Evolutionary conservation across 768 basidiomycete species (phyloP).

Genomic region (Auricularia sp.): DNA sequence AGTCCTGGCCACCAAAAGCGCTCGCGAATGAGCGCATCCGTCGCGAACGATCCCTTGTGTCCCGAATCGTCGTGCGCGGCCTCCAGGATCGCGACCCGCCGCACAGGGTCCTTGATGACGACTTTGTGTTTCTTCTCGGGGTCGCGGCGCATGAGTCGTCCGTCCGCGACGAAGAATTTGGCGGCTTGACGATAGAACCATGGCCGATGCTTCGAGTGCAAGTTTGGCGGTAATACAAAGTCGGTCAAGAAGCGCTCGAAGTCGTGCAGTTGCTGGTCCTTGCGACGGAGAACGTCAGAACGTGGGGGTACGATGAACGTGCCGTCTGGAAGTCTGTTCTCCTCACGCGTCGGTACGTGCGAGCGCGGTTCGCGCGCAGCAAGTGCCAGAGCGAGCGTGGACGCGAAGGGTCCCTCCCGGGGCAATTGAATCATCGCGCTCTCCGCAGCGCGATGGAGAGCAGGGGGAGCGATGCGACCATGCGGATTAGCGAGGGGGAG

Average conservation of each 20-base stretch:
- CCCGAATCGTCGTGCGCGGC: constrained; percentile 2
- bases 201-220: neutral
- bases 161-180: neutral
- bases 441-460: neutral
- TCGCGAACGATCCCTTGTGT: constrained; percentile 1
- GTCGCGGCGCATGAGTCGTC: neutral
- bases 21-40: constrained; percentile 7
- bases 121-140: neutral
- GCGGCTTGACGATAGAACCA: neutral
- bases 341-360: no score
- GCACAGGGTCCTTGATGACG: neutral
- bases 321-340: neutral
- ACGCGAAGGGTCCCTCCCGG: neutral
- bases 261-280: neutral
- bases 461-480: neutral
- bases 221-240: neutral
- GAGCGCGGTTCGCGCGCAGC: no score
- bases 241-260: neutral
- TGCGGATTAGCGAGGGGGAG: neutral
- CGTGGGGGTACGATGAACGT: neutral
- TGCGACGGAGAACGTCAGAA: neutral
- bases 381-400: neutral
- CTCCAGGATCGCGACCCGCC: neutral
- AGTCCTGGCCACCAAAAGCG: constrained; percentile 25
- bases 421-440: neutral